Percentiles rank a stretch among this genome's conserved stretches.
phyloP scores from a whole-genome alignment of 2,329 filamentous ascomycete genomes.

The Hypoxylon sp. region DNA sequence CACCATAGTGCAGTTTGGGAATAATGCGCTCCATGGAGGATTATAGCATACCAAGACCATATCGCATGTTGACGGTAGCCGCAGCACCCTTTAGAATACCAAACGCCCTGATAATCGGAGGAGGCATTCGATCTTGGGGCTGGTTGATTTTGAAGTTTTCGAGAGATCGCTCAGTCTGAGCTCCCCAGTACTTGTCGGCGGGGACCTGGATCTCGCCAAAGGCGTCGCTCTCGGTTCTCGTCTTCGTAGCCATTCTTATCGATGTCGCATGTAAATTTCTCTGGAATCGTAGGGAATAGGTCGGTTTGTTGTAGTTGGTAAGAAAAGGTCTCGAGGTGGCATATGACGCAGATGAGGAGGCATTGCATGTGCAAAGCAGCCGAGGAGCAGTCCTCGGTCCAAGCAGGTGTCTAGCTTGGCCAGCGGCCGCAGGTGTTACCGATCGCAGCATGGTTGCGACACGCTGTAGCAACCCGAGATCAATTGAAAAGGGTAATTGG shows the following conservation, averaged over 20 bases:
- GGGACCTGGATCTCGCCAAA: slow-evolving; percentile 97
- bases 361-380: slow-evolving; percentile 56
- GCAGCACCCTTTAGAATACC: slow-evolving; percentile 98
- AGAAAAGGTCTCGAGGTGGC: slow-evolving; percentile 42
- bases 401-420: slow-evolving; percentile 53
- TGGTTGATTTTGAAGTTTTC: slow-evolving; percentile 99
- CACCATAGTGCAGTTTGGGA: slow-evolving; percentile 29
- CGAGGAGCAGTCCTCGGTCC: slow-evolving; percentile 56
- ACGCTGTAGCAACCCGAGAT: slow-evolving; percentile 31
- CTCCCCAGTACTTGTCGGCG: slow-evolving; percentile 97
- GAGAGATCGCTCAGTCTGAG: slow-evolving; percentile 95
- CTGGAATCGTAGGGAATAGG: slow-evolving; percentile 51
- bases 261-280: slow-evolving; percentile 63
- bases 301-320: slow-evolving; percentile 40
- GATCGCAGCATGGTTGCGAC: slow-evolving; percentile 56
- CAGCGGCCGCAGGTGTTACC: slow-evolving; percentile 54
- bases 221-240: slow-evolving; percentile 93
- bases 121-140: slow-evolving; percentile 98
- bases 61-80: slow-evolving; percentile 95
- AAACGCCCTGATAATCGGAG: slow-evolving; percentile 91
- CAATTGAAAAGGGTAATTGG: slow-evolving; percentile 30
- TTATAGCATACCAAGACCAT: slow-evolving; percentile 78
- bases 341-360: slow-evolving; percentile 48
- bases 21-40: slow-evolving; percentile 40
- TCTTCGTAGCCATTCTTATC: slow-evolving; percentile 66